These are phyloP conservation scores for Zygosaccharomyces lentus DNA, from an alignment of 805 yeast genomes.

Conservation along the genomic window DNA sequence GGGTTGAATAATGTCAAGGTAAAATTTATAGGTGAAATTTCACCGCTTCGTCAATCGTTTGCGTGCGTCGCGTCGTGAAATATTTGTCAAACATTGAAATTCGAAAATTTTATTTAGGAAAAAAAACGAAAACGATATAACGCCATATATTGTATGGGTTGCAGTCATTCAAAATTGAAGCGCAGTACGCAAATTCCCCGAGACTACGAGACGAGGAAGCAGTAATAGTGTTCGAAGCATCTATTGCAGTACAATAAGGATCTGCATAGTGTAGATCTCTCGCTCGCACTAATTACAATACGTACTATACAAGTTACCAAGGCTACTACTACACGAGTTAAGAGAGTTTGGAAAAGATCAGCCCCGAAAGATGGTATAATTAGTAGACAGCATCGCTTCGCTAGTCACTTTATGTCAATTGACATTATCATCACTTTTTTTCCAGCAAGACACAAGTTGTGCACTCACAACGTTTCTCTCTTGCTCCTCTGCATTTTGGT, in stretches of 20 bases:
- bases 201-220: too few relatives aligned
- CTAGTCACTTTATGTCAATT: constrained; percentile 37
- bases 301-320: not conserved
- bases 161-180: not conserved
- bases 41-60: not conserved
- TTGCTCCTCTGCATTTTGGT: not conserved
- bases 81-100: not conserved
- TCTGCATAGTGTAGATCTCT: too few relatives aligned
- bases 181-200: not conserved
- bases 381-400: constrained; percentile 38
- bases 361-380: constrained; percentile 41
- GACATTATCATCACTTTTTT: constrained; percentile 37
- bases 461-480: constrained; percentile 4
- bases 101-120: not conserved
- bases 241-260: too few relatives aligned
- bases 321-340: not conserved
- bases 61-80: not conserved
- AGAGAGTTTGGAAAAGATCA: constrained; percentile 21
- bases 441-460: constrained; percentile 5
- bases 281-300: not conserved
- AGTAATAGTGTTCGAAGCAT: too few relatives aligned
- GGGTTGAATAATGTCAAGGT: not conserved
- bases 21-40: constrained; percentile 1
- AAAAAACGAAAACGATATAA: too few relatives aligned
- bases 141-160: constrained; percentile 1